These are phyloP conservation scores for Ceratocystis huliohia DNA, from an alignment of 2,329 filamentous ascomycete genomes.

Conservation along the genomic window DNA sequence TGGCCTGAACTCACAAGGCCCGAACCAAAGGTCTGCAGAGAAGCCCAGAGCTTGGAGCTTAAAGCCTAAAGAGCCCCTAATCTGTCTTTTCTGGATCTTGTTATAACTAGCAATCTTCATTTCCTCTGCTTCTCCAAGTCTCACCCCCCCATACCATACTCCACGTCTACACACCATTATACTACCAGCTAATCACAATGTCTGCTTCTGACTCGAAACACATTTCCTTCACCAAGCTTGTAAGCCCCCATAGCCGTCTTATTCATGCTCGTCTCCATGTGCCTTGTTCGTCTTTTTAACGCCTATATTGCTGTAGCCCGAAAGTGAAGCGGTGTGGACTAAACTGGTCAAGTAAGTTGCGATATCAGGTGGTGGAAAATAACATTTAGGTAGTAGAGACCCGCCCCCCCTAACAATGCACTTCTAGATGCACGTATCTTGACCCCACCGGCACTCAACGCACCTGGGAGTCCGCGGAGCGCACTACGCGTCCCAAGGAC, in stretches of 20 bases:
- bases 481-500: slow-evolving; percentile 50
- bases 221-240: slow-evolving; percentile 20
- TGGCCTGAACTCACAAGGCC: neutral
- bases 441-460: slow-evolving; percentile 48
- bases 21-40: no score
- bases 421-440: slow-evolving; percentile 45
- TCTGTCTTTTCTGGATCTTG: neutral
- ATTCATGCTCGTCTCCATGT: neutral
- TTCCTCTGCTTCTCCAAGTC: neutral
- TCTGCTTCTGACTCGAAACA: slow-evolving; percentile 21
- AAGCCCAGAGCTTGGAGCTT: neutral
- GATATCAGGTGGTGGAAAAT: no score
- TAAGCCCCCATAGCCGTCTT: slow-evolving; percentile 1
- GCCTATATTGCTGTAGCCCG: slow-evolving; percentile 28
- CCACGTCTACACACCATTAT: no score
- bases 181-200: slow-evolving; percentile 11
- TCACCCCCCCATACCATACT: neutral
- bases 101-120: neutral
- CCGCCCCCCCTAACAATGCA: neutral
- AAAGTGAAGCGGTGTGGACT: slow-evolving; percentile 46
- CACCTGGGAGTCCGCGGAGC: slow-evolving; percentile 61
- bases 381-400: no score
- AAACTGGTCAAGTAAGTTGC: slow-evolving; percentile 42
- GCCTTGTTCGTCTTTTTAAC: neutral
- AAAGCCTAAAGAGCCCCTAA: neutral